Evolutionary conservation across 805 yeast species (phyloP).

Genomic region (Ogataea angusta): DNA sequence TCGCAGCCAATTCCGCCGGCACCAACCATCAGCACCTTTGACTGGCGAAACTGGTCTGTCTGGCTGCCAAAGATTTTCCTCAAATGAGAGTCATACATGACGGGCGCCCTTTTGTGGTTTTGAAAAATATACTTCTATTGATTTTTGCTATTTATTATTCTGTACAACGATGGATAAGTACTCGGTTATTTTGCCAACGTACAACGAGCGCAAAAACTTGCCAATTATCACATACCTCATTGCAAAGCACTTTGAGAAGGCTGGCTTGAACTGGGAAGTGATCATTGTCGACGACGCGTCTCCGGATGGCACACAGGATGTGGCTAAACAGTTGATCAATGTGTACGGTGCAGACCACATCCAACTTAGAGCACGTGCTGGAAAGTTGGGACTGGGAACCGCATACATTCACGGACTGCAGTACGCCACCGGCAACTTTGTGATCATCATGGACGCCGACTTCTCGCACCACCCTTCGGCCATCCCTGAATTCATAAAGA

Average conservation of each 20-base stretch:
- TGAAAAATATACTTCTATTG: not conserved
- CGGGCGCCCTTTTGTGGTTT: not conserved
- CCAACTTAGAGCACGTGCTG: constrained; percentile 67
- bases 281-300: constrained; percentile 76
- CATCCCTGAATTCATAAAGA: constrained; percentile 68
- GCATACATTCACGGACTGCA: constrained; percentile 78
- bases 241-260: constrained; percentile 59
- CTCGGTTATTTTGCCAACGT: constrained; percentile 73
- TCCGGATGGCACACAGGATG: constrained; percentile 78
- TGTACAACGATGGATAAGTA: constrained; percentile 43
- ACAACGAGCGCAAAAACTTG: constrained; percentile 65
- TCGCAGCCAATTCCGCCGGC: constrained; percentile 98
- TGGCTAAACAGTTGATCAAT: constrained; percentile 57
- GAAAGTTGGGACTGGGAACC: constrained; percentile 76
- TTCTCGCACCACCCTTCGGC: constrained; percentile 81
- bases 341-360: constrained; percentile 60
- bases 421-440: constrained; percentile 68
- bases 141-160: constrained; percentile 3
- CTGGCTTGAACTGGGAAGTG: constrained; percentile 68
- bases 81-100: constrained; percentile 31
- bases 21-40: constrained; percentile 79
- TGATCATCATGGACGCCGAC: constrained; percentile 81
- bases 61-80: constrained; percentile 43
- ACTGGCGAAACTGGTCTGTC: constrained; percentile 27
- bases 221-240: constrained; percentile 70